These are phyloP conservation scores for Tuber calosporum DNA, from an alignment of 495 filamentous ascomycete genomes.

Conservation along the genomic window DNA sequence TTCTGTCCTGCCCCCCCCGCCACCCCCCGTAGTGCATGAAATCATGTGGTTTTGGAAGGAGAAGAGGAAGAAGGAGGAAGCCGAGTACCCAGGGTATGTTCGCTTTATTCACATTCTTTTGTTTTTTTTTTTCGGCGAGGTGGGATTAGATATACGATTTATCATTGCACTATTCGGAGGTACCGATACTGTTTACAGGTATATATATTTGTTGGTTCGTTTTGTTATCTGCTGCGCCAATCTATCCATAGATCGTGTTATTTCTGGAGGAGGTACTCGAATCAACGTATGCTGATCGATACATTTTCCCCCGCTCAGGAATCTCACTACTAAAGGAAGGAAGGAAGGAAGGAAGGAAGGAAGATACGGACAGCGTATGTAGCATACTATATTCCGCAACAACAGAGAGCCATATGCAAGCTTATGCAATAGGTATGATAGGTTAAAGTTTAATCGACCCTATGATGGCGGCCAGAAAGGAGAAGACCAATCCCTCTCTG, in stretches of 20 bases:
- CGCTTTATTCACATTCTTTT: too few relatives aligned
- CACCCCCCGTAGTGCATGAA: too few relatives aligned
- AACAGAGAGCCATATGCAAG: background rate
- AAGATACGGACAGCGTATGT: background rate
- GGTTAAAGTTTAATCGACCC: background rate
- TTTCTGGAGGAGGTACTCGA: background rate
- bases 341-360: background rate
- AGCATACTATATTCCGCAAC: background rate
- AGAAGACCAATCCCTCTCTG: too few relatives aligned
- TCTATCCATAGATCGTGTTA: background rate
- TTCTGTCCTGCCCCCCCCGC: too few relatives aligned
- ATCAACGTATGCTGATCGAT: background rate
- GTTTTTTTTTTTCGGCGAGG: too few relatives aligned
- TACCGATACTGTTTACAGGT: too few relatives aligned
- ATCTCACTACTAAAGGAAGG: background rate
- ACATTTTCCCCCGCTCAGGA: background rate
- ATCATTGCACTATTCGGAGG: background rate
- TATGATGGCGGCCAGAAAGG: background rate
- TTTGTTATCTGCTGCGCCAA: background rate
- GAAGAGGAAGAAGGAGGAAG: too few relatives aligned
- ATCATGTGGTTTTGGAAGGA: too few relatives aligned
- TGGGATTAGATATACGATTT: too few relatives aligned
- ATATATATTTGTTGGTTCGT: background rate
- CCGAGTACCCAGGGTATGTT: too few relatives aligned
- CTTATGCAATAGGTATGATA: background rate